A percentile compares a stretch with the other conserved stretches of the same genome.
Conservation (phyloP, 129 eudicot genomes). For the Lactuca saligna region DNA sequence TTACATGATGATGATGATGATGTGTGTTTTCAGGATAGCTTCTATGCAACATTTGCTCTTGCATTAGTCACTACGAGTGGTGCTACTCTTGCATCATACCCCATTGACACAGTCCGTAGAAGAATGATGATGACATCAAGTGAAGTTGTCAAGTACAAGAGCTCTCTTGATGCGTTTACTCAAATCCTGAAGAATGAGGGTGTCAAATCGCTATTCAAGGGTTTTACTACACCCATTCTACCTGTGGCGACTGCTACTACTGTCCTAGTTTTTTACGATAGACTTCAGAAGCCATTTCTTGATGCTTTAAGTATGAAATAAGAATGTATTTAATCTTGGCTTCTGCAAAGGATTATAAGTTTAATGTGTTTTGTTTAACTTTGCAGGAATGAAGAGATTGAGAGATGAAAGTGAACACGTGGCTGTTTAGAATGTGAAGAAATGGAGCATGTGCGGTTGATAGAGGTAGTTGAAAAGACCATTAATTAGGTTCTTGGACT, state of each 20-base stretch:
- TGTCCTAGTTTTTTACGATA: conserved; percentile 74
- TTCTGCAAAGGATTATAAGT: background rate
- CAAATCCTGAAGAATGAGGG: conserved; percentile 66
- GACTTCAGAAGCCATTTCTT: conserved; percentile 43
- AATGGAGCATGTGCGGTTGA: no score
- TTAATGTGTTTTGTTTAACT: background rate
- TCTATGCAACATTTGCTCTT: conserved; percentile 59
- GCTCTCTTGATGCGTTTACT: conserved; percentile 49
- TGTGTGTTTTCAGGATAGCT: conserved; percentile 44
- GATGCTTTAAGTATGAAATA: background rate
- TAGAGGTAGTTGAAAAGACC: no score
- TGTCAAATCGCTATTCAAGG: conserved; percentile 54
- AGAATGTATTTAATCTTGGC: background rate
- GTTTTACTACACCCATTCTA: conserved; percentile 61
- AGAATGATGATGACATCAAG: conserved; percentile 77
- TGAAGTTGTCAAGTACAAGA: conserved; percentile 65
- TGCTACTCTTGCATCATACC: conserved; percentile 66
- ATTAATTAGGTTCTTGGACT: background rate
- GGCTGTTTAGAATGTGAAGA: background rate
- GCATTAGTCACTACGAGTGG: conserved; percentile 62
- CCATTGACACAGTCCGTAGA: conserved; percentile 61
- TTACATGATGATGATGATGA: background rate
- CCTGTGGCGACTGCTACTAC: conserved; percentile 82
- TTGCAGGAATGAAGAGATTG: background rate
- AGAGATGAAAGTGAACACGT: background rate